Conservation (phyloP, 2,329 filamentous ascomycete genomes). For the Fusarium paranaense region DNA sequence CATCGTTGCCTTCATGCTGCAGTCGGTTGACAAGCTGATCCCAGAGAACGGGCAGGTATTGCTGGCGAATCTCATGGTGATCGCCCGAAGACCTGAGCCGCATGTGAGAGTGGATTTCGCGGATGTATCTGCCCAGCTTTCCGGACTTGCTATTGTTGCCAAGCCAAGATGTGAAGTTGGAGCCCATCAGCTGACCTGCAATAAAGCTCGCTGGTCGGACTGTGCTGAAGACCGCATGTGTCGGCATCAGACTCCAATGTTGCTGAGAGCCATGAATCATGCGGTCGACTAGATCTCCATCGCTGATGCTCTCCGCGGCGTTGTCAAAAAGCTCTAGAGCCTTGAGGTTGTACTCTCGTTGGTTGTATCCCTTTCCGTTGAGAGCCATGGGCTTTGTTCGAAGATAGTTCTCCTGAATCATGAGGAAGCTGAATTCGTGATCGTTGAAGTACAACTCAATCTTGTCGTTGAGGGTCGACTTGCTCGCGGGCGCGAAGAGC, state of each 20-base stretch:
- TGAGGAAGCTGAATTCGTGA: slow-evolving; percentile 95
- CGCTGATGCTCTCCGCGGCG: slow-evolving; percentile 95
- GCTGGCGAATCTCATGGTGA: slow-evolving; percentile 91
- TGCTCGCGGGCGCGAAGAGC: slow-evolving; percentile 86
- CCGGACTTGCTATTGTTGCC: slow-evolving; percentile 92
- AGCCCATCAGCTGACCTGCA: slow-evolving; percentile 79
- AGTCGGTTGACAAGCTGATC: slow-evolving; percentile 80
- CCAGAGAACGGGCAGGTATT: slow-evolving; percentile 93
- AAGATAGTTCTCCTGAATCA: slow-evolving; percentile 99
- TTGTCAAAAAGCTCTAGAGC: slow-evolving; percentile 86
- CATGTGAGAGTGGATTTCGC: slow-evolving; percentile 98
- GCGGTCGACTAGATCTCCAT: slow-evolving; percentile 93
- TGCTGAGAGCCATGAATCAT: slow-evolving; percentile 99
- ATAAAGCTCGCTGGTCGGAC: slow-evolving; percentile 91
- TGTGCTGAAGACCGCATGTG: slow-evolving; percentile 94
- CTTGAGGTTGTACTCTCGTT: slow-evolving; percentile 80
- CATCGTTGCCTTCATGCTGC: slow-evolving; percentile 82
- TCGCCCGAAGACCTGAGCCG: slow-evolving; percentile 90
- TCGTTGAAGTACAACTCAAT: slow-evolving; percentile 99
- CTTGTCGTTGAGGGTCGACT: slow-evolving; percentile 93
- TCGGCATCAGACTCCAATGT: slow-evolving; percentile 98
- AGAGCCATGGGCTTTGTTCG: slow-evolving; percentile 80
- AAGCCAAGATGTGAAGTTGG: slow-evolving; percentile 90
- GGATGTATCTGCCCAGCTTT: slow-evolving; percentile 82
- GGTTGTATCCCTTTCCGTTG: slow-evolving; percentile 65